These are phyloP conservation scores for Candida chauliodis DNA, from an alignment of 805 yeast genomes.

Conservation along the genomic window DNA sequence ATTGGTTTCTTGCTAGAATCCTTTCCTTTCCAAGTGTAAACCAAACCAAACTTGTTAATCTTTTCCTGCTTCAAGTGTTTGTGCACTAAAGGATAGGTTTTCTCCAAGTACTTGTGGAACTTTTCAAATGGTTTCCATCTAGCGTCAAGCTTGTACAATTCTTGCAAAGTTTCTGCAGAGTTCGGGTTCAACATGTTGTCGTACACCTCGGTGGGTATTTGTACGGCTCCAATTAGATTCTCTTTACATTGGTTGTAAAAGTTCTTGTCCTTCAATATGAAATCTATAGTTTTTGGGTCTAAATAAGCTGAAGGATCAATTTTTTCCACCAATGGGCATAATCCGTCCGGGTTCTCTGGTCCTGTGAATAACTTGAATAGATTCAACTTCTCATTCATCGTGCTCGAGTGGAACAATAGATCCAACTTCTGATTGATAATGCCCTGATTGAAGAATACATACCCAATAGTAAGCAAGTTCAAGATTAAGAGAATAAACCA, in stretches of 20 bases:
- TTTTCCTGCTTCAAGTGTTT: conserved; percentile 29
- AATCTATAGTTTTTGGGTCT: conserved; percentile 17
- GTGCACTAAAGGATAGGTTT: conserved; percentile 32
- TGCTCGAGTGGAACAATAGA: not conserved
- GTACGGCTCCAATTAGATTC: conserved; percentile 25
- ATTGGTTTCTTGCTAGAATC: conserved; percentile 29
- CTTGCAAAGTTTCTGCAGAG: conserved; percentile 19
- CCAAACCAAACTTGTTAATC: conserved; percentile 34
- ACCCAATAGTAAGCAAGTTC: not conserved
- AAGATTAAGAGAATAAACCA: not conserved
- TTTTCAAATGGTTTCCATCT: conserved; percentile 21
- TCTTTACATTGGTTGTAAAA: conserved; percentile 21
- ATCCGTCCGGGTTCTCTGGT: conserved; percentile 23
- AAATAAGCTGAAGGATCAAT: conserved; percentile 23
- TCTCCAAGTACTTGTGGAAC: conserved; percentile 28
- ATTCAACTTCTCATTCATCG: not conserved
- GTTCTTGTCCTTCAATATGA: conserved; percentile 23
- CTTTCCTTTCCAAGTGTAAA: conserved; percentile 37
- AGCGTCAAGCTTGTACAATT: conserved; percentile 26
- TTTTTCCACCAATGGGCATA: conserved; percentile 35
- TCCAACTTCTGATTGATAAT: not conserved
- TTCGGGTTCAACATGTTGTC: conserved; percentile 30
- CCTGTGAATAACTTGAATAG: not conserved
- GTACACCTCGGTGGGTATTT: conserved; percentile 29
- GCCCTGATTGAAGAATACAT: not conserved